phyloP scores from a whole-genome alignment of 192 early-diverging fungal genomes.

The Coemansia biformis region DNA sequence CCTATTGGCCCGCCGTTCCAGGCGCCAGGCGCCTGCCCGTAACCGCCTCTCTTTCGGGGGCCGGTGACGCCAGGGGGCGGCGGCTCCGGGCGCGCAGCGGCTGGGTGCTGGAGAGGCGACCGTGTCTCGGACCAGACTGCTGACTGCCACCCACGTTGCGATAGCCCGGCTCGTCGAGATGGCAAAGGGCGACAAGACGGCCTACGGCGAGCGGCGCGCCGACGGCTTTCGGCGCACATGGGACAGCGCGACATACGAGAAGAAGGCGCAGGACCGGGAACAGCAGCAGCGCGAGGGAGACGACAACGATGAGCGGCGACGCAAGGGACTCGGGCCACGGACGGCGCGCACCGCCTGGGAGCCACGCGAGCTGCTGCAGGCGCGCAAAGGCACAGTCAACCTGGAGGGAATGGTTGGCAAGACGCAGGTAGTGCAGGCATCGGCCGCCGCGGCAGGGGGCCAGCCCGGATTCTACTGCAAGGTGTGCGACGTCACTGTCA shows the following conservation, averaged over 20 bases:
- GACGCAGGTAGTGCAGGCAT: slow-evolving; percentile 69
- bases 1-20: too few species aligned
- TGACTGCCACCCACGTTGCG: too few species aligned
- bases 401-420: slow-evolving; percentile 74
- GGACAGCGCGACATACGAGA: slow-evolving; percentile 66
- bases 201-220: not conserved
- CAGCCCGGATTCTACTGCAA: slow-evolving; percentile 93
- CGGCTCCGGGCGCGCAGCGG: too few species aligned
- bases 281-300: slow-evolving; percentile 35
- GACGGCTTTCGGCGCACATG: slow-evolving; percentile 51
- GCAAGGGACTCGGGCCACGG: slow-evolving; percentile 48
- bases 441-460: slow-evolving; percentile 47
- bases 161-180: too few species aligned
- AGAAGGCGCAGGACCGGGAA: slow-evolving; percentile 62
- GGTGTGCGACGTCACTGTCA: slow-evolving; percentile 78
- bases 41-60: too few species aligned
- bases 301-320: slow-evolving; percentile 53
- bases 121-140: too few species aligned
- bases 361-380: slow-evolving; percentile 50
- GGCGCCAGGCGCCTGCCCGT: too few species aligned
- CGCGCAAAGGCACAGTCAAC: slow-evolving; percentile 59
- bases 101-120: too few species aligned
- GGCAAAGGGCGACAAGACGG: too few species aligned
- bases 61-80: too few species aligned
- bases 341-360: slow-evolving; percentile 6